Conservation (phyloP, 2,329 filamentous ascomycete genomes). For the Colletotrichum trifolii region DNA sequence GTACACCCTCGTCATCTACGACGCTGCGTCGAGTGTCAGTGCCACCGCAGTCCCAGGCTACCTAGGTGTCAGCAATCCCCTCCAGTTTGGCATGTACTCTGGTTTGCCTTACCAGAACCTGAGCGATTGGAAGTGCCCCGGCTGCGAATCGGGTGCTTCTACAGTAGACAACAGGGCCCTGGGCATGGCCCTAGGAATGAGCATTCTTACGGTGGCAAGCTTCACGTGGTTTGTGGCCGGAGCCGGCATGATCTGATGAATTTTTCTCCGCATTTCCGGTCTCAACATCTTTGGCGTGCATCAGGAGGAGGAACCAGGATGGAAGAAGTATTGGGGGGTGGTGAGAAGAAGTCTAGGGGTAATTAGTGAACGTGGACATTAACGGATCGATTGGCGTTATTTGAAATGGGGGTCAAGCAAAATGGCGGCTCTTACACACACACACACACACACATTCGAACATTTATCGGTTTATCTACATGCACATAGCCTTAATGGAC, state of each 20-base stretch:
- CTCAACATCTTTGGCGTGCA: conserved; percentile 18
- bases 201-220: conserved; percentile 65
- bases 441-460: conserved; percentile 25
- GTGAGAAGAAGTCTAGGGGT: conserved; percentile 20
- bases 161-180: conserved; percentile 60
- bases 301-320: conserved; percentile 17
- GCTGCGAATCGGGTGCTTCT: conserved; percentile 65
- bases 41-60: conserved; percentile 67
- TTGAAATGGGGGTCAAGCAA: conserved; percentile 29
- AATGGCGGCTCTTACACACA: conserved; percentile 28
- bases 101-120: conserved; percentile 62
- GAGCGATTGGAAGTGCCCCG: conserved; percentile 65
- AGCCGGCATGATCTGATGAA: conserved; percentile 48
- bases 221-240: conserved; percentile 71
- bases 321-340: too few relatives aligned
- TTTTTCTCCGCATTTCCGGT: conserved; percentile 22
- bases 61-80: conserved; percentile 58
- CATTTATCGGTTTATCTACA: conserved; percentile 30
- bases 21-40: conserved; percentile 63
- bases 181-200: conserved; percentile 64
- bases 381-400: conserved; percentile 30
- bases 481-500: conserved; percentile 32
- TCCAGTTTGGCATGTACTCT: conserved; percentile 70
- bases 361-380: conserved; percentile 28
- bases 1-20: conserved; percentile 72